Percentiles rank a stretch among this genome's conserved stretches.
Evolutionary conservation across 495 filamentous ascomycete species (phyloP).

Genomic region (Neurospora sp.): DNA sequence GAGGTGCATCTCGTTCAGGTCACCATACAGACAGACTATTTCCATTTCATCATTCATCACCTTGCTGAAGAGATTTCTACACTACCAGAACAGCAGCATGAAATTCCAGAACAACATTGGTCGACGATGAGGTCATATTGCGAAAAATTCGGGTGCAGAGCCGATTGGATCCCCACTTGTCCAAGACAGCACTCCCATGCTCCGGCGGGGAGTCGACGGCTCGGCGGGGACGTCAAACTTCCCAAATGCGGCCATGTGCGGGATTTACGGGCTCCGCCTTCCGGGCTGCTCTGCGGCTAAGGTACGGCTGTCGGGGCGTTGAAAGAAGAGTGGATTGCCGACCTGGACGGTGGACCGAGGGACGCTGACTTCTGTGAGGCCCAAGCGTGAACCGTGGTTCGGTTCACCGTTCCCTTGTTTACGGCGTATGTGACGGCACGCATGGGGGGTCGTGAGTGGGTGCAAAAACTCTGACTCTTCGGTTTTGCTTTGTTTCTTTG

Average conservation of each 20-base stretch:
- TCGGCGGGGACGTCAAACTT: background rate
- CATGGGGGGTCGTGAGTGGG: background rate
- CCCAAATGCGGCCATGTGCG: background rate
- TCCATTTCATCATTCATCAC: background rate
- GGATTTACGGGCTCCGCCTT: background rate
- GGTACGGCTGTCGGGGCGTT: background rate
- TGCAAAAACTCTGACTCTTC: background rate
- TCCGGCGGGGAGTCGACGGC: background rate
- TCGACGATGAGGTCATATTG: slow-evolving; percentile 16
- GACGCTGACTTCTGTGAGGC: background rate
- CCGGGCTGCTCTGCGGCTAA: background rate
- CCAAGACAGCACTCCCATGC: background rate
- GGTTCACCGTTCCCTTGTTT: background rate
- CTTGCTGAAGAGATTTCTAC: background rate
- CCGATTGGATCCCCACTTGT: slow-evolving; percentile 2
- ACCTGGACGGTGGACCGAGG: background rate
- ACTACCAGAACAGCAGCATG: background rate
- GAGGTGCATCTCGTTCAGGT: background rate
- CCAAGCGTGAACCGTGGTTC: background rate
- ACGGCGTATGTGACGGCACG: background rate
- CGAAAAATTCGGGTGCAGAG: slow-evolving; percentile 1
- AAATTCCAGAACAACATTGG: slow-evolving; percentile 1
- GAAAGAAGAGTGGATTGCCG: background rate
- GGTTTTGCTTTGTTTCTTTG: background rate
- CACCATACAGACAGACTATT: background rate